phyloP scores from a whole-genome alignment of 441 rosid species.

The Eugenia klotzschiana region DNA sequence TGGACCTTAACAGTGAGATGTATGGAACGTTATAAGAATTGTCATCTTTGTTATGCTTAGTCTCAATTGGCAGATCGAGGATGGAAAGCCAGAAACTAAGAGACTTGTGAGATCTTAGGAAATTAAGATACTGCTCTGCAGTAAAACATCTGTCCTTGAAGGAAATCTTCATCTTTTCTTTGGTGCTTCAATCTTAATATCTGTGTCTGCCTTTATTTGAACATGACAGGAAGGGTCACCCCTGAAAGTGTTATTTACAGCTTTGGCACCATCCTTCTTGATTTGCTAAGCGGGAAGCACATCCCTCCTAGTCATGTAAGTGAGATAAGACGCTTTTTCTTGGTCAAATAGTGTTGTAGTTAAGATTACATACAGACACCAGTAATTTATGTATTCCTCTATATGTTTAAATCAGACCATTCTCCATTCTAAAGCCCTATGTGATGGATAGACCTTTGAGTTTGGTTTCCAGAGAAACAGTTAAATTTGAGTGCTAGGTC shows the following conservation, averaged over 20 bases:
- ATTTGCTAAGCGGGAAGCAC: slow-evolving; percentile 57
- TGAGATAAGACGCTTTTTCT: neutral
- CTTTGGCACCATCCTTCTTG: slow-evolving; percentile 58
- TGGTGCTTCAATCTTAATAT: neutral
- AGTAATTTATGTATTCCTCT: neutral
- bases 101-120: neutral
- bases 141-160: neutral
- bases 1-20: neutral
- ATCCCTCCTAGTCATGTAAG: slow-evolving; percentile 62
- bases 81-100: neutral
- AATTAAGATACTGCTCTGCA: neutral
- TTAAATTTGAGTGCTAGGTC: neutral
- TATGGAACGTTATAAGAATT: neutral
- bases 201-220: neutral
- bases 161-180: neutral
- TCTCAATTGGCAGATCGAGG: neutral
- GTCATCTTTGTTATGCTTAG: neutral
- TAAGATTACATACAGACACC: neutral
- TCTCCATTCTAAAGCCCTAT: neutral
- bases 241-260: slow-evolving; percentile 59
- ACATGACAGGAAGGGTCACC: slow-evolving; percentile 47
- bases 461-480: neutral
- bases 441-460: neutral
- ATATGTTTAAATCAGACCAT: neutral
- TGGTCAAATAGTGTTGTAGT: neutral